Base-by-base conservation (phyloP, 768 basidiomycete genomes). In the Mycena albidolilacea region DNA sequence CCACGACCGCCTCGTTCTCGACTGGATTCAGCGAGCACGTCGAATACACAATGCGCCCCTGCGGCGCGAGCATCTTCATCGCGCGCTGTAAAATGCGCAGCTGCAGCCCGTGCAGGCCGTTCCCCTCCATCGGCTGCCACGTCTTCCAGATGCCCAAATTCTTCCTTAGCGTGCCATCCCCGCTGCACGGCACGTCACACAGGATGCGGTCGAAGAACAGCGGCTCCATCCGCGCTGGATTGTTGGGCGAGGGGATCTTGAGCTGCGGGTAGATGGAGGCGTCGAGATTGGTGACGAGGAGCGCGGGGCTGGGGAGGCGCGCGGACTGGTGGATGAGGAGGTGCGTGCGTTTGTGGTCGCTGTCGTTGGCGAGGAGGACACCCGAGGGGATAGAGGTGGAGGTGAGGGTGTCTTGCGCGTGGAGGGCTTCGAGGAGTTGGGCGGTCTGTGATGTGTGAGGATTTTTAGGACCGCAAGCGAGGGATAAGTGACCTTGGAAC, bases 161-260 rank as follows among this genome's bases (percentile, higher is more conserved):
- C 87, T 99, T 99, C n/a, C n/a, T n/a, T n/a, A n/a, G n/a, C n/a
- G n/a, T 99, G 0, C 97, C 98, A 80, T 99, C 98, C 5, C 98
- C 98, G 77, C 95, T 97, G 80, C 98, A 99, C 10, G 98, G 98
- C 10, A 99, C 98, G 80, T 99, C 98, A 62, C 96, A 97, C 43
- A 99, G 83, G 70, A 99, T 97, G 41, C 97, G 87, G 81, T 99
- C 97, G 78, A 98, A 99, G 69, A 92, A 82, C 63, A 99, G 84
- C 39, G 89, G 87, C 58, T 85, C 84, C 23, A 86, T 79, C 35
- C 81, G 83, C 41, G 83, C 83, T 64, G 83, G 81, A 15, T 81
- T 71, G 61, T 81, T 72, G 70, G 78, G 60, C 71, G 84, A 69
- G 48, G 87, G 85, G 35, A 93, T 81, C 72, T 87, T 90, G 75